Evolutionary conservation across 1,139 yeast species (phyloP).

Genomic region (Yamadazyma jaroonii): DNA sequence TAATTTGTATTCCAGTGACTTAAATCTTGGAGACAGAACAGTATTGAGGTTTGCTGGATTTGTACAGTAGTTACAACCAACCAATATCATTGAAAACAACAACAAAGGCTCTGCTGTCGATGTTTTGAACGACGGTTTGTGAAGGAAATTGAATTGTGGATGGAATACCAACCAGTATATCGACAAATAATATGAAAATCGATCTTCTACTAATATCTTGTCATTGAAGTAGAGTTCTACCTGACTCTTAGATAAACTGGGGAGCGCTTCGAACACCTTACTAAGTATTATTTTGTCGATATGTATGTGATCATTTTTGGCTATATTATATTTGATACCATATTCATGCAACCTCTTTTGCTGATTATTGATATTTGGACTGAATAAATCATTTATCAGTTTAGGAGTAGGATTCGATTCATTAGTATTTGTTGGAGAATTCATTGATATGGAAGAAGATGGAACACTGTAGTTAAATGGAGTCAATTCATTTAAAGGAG

Average conservation of each 20-base stretch:
- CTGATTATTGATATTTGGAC: constrained; percentile 13
- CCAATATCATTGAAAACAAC: constrained; percentile 53
- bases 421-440: constrained; percentile 36
- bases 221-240: constrained; percentile 22
- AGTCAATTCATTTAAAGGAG: constrained; percentile 3
- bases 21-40: constrained; percentile 13
- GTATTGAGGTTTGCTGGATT: constrained; percentile 14
- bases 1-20: constrained; percentile 30
- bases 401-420: constrained; percentile 31
- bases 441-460: constrained; percentile 27
- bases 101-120: constrained; percentile 54
- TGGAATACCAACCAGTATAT: constrained; percentile 61
- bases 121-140: constrained; percentile 60
- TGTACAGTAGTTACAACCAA: constrained; percentile 45
- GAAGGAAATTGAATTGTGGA: constrained; percentile 60
- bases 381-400: constrained; percentile 15
- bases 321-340: constrained; percentile 19
- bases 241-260: constrained; percentile 15
- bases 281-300: constrained; percentile 21
- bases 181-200: constrained; percentile 31
- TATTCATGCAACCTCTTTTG: constrained; percentile 12
- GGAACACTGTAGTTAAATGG: constrained; percentile 14
- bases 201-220: constrained; percentile 23
- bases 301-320: constrained; percentile 26
- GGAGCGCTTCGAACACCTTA: constrained; percentile 16